A percentile compares a stretch with the other conserved stretches of the same genome.
These are phyloP conservation scores for Flaveria floridana DNA, from an alignment of 140 eudicot genomes.

Conservation along the genomic window DNA sequence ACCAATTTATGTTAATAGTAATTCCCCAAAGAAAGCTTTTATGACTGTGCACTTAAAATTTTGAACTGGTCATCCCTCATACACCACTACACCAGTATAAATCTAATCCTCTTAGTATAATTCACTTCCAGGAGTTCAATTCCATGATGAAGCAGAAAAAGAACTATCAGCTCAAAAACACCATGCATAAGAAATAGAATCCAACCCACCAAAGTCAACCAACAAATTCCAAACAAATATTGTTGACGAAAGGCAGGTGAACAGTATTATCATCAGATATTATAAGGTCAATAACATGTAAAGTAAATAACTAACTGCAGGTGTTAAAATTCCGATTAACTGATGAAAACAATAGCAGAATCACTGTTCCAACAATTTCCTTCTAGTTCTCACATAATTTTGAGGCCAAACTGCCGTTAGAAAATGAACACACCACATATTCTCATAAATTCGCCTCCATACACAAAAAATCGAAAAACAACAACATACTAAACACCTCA, in stretches of 20 bases:
- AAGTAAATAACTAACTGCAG: neutral
- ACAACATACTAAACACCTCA: constrained; percentile 43
- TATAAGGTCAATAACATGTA: constrained; percentile 25
- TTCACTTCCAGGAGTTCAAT: neutral
- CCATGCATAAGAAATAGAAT: constrained; percentile 2
- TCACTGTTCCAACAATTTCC: neutral
- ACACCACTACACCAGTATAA: neutral
- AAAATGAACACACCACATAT: constrained; percentile 3
- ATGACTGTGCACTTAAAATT: neutral
- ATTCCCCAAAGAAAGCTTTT: neutral
- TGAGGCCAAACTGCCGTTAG: neutral
- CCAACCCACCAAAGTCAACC: constrained; percentile 26
- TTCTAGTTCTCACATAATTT: neutral
- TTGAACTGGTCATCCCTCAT: neutral
- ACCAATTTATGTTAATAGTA: neutral
- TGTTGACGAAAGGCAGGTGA: constrained; percentile 17
- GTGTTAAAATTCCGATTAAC: neutral
- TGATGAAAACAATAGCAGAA: constrained; percentile 6
- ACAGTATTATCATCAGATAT: constrained; percentile 15
- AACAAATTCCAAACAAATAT: constrained; percentile 31
- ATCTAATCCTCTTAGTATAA: neutral
- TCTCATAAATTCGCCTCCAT: neutral
- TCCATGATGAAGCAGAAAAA: neutral
- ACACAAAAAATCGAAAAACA: neutral
- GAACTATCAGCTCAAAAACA: constrained; percentile 14